A percentile compares a stretch with the other conserved stretches of the same genome.
Conservation (phyloP, 2,329 filamentous ascomycete genomes). For the Graphilbum ipis-grandicollis region DNA sequence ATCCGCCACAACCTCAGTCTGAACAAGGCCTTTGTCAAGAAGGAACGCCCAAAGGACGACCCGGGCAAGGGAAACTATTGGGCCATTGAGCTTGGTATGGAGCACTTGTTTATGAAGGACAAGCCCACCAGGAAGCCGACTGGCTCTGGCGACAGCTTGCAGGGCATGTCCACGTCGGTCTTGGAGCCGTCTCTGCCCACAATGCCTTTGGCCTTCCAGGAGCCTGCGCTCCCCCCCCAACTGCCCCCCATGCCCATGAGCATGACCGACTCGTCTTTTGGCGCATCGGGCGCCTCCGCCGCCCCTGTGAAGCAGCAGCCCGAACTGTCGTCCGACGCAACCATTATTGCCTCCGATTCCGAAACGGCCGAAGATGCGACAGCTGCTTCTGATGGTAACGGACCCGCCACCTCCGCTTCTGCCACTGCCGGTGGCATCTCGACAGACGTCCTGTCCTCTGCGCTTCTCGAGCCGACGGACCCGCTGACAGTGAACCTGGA, state of each 20-base stretch:
- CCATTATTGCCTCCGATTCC: slow-evolving; percentile 54
- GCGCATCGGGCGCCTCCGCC: slow-evolving; percentile 2
- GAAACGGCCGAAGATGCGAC: slow-evolving; percentile 30
- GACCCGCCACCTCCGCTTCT: slow-evolving; percentile 13
- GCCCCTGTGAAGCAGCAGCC: slow-evolving; percentile 14
- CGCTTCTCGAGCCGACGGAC: neutral
- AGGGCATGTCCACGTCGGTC: slow-evolving; percentile 36
- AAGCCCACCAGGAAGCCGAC: slow-evolving; percentile 49
- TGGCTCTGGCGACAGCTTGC: slow-evolving; percentile 37
- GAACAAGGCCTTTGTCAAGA: slow-evolving; percentile 92
- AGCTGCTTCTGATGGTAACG: slow-evolving; percentile 20
- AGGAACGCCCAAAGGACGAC: slow-evolving; percentile 90
- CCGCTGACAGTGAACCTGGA: slow-evolving; percentile 17
- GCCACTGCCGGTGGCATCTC: slow-evolving; percentile 10
- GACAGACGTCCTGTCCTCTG: neutral
- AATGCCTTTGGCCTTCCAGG: slow-evolving; percentile 17
- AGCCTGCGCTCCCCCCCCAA: slow-evolving; percentile 31
- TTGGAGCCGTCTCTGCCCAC: slow-evolving; percentile 31
- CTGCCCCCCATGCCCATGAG: slow-evolving; percentile 16
- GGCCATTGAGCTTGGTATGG: slow-evolving; percentile 80
- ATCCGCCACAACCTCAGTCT: slow-evolving; percentile 95
- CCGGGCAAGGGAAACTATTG: slow-evolving; percentile 97
- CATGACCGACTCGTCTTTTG: slow-evolving; percentile 5
- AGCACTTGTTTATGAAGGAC: slow-evolving; percentile 77
- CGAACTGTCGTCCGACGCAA: slow-evolving; percentile 62